Evolutionary conservation across 768 basidiomycete genomes (phyloP).

Genomic region (Strobilomyces echinocephalus): DNA sequence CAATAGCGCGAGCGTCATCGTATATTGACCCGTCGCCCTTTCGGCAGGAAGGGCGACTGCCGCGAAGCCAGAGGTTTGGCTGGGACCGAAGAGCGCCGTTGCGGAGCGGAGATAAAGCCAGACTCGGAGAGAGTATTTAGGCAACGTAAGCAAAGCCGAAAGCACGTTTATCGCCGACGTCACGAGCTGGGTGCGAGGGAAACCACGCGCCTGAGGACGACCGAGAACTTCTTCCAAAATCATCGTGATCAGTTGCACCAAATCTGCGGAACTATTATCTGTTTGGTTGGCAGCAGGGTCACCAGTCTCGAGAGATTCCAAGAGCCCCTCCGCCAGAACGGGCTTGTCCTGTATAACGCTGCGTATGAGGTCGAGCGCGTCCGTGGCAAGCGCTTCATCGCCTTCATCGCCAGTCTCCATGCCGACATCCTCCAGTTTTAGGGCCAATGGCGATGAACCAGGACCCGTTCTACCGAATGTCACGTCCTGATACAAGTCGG

Average conservation of each 20-base stretch:
- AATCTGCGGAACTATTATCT: conserved; percentile 56
- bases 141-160: conserved; percentile 67
- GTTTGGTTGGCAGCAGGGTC: conserved; percentile 33
- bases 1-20: conserved; percentile 77
- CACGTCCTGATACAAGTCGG: conserved; percentile 44
- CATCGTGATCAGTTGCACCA: conserved; percentile 76
- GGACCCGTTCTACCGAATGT: conserved; percentile 47
- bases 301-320: conserved; percentile 55
- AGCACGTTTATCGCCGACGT: conserved; percentile 81
- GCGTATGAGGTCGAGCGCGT: conserved; percentile 74
- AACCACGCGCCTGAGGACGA: conserved; percentile 40
- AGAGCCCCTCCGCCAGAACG: conserved; percentile 55
- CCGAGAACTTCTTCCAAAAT: conserved; percentile 75
- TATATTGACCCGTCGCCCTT: conserved; percentile 68
- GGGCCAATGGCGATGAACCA: conserved; percentile 34
- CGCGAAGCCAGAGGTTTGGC: conserved; percentile 49
- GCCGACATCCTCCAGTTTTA: conserved; percentile 65
- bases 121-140: conserved; percentile 72
- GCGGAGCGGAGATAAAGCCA: conserved; percentile 88
- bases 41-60: conserved; percentile 67
- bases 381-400: conserved; percentile 62
- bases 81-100: conserved; percentile 67
- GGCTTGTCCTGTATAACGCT: conserved; percentile 72
- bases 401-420: conserved; percentile 61
- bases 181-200: conserved; percentile 58